These are phyloP conservation scores for Rosa rugosa DNA, from an alignment of 306 rosid genomes.

Conservation along the genomic window DNA sequence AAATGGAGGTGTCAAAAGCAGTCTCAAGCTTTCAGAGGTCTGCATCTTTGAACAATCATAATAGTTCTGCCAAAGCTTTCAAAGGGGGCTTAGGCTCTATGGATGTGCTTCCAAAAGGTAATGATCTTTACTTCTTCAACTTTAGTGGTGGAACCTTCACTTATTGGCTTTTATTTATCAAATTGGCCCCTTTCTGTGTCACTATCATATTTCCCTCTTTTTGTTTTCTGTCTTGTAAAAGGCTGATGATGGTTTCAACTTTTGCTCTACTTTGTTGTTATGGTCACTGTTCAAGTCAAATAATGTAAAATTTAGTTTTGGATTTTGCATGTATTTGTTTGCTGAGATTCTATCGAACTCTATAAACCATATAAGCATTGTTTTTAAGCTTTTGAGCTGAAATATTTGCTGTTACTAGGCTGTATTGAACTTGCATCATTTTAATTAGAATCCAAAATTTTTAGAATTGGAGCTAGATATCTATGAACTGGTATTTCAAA, in stretches of 20 bases:
- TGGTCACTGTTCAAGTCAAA: slow-evolving; percentile 14
- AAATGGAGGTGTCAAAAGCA: slow-evolving; percentile 54
- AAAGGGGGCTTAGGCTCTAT: slow-evolving; percentile 51
- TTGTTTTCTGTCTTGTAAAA: slow-evolving; percentile 23
- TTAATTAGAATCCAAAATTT: background rate
- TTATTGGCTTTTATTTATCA: slow-evolving; percentile 1
- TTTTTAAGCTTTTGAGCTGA: background rate
- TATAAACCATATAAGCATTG: background rate
- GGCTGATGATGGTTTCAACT: slow-evolving; percentile 4
- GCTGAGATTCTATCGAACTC: background rate
- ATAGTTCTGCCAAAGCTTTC: slow-evolving; percentile 34
- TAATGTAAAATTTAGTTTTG: slow-evolving; percentile 6
- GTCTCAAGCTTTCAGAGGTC: slow-evolving; percentile 49
- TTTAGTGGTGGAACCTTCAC: slow-evolving; percentile 23
- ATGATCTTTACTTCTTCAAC: slow-evolving; percentile 35
- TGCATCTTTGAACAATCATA: slow-evolving; percentile 51
- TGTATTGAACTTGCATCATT: background rate
- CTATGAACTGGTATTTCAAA: background rate
- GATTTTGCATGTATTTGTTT: background rate
- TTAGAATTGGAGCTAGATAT: background rate
- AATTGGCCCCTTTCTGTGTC: slow-evolving; percentile 20
- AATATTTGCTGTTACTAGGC: background rate
- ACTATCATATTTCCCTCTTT: slow-evolving; percentile 21
- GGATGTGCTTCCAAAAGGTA: slow-evolving; percentile 81
- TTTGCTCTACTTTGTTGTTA: slow-evolving; percentile 18